Conservation (phyloP, 805 yeast genomes). For the Zygosaccharomyces kombuchaensis region DNA sequence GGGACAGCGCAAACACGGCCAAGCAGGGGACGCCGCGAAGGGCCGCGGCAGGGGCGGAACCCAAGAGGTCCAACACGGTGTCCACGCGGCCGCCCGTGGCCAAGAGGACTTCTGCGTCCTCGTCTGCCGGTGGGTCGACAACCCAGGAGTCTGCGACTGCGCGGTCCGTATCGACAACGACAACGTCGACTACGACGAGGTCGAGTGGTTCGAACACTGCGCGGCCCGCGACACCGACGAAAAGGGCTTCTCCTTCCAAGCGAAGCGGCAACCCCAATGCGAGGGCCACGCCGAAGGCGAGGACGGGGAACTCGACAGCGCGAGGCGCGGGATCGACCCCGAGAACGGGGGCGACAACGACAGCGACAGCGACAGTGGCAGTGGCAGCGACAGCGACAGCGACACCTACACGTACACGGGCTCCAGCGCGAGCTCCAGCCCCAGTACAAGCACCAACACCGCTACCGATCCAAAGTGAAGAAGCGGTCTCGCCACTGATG, state of each 20-base stretch:
- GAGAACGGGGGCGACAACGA: background rate
- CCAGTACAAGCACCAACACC: background rate
- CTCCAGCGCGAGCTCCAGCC: background rate
- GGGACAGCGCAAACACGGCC: background rate
- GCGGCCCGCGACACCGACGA: background rate
- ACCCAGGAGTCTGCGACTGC: background rate
- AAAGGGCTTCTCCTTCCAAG: background rate
- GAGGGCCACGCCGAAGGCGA: background rate
- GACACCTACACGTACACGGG: no score
- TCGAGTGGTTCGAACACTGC: background rate
- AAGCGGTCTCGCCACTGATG: background rate
- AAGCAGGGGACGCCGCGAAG: background rate
- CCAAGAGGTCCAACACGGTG: conserved; percentile 2
- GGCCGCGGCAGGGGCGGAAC: background rate
- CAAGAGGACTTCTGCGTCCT: background rate
- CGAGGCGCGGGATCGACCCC: background rate
- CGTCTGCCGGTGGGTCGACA: background rate
- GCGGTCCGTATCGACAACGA: background rate
- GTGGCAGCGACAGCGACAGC: conserved; percentile 2
- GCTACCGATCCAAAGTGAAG: background rate
- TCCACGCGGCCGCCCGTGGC: background rate
- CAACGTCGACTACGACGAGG: background rate
- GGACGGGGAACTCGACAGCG: background rate
- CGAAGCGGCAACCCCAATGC: background rate
- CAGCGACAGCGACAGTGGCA: background rate